Evolutionary conservation across 2,329 filamentous ascomycete species (phyloP).

Genomic region (Myriosclerotinia curreyana): DNA sequence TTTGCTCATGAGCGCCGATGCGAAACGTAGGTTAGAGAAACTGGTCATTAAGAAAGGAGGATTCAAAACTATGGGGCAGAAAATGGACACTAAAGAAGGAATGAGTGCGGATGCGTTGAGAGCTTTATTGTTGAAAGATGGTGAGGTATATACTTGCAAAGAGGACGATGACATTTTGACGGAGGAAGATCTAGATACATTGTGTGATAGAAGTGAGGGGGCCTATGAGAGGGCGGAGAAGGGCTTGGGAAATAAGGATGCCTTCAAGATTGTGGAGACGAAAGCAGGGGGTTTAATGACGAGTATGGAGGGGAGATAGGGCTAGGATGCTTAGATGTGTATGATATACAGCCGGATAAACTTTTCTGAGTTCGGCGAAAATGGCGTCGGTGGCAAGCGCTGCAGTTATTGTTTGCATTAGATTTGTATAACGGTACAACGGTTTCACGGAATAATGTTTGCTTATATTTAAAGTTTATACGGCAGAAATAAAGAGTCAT

Average conservation of each 20-base stretch:
- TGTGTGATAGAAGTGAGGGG: conserved; percentile 68
- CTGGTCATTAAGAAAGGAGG: conserved; percentile 93
- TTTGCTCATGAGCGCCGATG: conserved; percentile 81
- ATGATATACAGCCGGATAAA: not conserved
- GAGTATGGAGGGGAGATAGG: conserved; percentile 28
- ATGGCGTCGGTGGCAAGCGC: conserved; percentile 3
- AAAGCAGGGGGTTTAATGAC: conserved; percentile 46
- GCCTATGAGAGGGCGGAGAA: conserved; percentile 71
- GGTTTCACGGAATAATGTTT: conserved; percentile 5
- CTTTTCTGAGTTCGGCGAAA: not conserved
- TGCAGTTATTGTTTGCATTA: not conserved
- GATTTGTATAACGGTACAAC: conserved; percentile 5
- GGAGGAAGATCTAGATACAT: conserved; percentile 69
- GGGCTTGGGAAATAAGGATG: conserved; percentile 68
- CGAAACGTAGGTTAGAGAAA: conserved; percentile 88
- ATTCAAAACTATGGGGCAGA: conserved; percentile 67
- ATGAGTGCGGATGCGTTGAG: conserved; percentile 61
- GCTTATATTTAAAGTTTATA: not conserved
- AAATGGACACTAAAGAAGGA: conserved; percentile 49
- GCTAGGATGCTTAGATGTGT: not conserved
- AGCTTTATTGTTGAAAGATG: conserved; percentile 67
- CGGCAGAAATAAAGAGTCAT: not conserved
- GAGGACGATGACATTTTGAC: conserved; percentile 66
- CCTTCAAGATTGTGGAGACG: conserved; percentile 80
- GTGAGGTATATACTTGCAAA: conserved; percentile 58